These are phyloP conservation scores for Eutrema heterophyllum DNA, from an alignment of 345 rosid genomes.

Conservation along the genomic window DNA sequence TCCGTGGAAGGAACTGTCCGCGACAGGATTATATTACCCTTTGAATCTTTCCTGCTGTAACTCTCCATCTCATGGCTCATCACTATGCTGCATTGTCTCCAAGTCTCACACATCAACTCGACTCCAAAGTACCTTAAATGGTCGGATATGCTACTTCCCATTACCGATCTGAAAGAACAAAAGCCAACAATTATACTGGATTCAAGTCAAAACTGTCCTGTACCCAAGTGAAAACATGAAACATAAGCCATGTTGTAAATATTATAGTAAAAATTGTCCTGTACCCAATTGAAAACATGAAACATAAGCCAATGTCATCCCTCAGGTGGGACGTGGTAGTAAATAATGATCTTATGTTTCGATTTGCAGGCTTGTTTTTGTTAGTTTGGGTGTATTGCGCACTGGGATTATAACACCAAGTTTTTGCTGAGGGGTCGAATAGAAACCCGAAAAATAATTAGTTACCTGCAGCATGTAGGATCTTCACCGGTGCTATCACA, in stretches of 20 bases:
- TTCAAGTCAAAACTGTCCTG: background rate
- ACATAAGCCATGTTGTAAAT: background rate
- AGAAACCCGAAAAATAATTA: background rate
- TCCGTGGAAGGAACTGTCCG: constrained; percentile 21
- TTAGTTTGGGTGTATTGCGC: background rate
- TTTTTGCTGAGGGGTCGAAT: background rate
- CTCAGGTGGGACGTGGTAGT: background rate
- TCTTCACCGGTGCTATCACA: constrained; percentile 87
- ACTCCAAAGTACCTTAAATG: constrained; percentile 71
- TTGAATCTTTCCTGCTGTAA: constrained; percentile 44
- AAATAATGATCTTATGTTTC: constrained; percentile 5
- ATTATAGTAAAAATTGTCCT: background rate
- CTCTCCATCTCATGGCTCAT: constrained; percentile 38
- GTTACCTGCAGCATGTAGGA: constrained; percentile 67
- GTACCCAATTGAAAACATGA: background rate
- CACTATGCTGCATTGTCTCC: constrained; percentile 72
- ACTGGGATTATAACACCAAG: background rate
- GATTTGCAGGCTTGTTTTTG: background rate
- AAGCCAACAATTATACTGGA: constrained; percentile 4
- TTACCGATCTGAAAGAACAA: constrained; percentile 52
- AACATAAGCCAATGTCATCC: background rate
- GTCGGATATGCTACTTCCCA: constrained; percentile 68
- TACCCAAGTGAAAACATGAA: background rate
- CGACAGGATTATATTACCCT: constrained; percentile 66
- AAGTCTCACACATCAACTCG: constrained; percentile 47